Evolutionary conservation across 2,329 filamentous ascomycete genomes (phyloP).

Genomic region (Neoscytalidium dimidiatum): DNA sequence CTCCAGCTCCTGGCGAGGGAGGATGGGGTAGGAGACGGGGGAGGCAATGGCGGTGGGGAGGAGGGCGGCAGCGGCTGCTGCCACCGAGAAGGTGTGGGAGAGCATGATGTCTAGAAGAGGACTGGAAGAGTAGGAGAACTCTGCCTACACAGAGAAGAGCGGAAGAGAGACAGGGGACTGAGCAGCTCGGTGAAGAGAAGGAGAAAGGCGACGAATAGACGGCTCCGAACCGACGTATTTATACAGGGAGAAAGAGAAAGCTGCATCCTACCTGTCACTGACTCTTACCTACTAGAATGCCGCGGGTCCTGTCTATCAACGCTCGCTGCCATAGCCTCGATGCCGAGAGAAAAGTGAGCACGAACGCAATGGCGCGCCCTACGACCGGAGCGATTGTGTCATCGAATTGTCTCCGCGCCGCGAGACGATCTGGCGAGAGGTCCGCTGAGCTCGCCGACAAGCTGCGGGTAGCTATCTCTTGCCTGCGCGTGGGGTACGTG

Average conservation of each 20-base stretch:
- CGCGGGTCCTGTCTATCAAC: not conserved
- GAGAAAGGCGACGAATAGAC: not conserved
- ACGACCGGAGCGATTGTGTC: not conserved
- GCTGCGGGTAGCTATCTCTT: constrained; percentile 10
- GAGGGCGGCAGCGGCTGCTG: not conserved
- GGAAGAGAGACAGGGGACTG: not conserved
- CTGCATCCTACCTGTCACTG: not conserved
- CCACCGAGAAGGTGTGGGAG: not conserved
- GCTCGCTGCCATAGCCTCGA: not conserved
- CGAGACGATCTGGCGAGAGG: not conserved
- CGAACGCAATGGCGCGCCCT: not conserved
- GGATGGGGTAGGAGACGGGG: not conserved
- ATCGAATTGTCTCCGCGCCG: not conserved
- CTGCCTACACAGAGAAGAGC: not conserved
- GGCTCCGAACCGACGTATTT: not conserved
- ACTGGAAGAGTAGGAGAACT: not conserved
- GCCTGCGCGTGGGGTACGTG: constrained; percentile 1
- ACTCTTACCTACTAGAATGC: not conserved
- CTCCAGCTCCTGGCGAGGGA: constrained; percentile 1
- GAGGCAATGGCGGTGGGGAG: not conserved
- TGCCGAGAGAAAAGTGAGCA: not conserved
- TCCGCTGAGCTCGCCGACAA: not conserved
- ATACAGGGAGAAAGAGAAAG: not conserved
- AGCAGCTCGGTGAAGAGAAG: constrained; percentile 1
- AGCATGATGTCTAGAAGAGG: not conserved